Evolutionary conservation across 768 basidiomycete species (phyloP).

Genomic region (Heimioporus sp.): DNA sequence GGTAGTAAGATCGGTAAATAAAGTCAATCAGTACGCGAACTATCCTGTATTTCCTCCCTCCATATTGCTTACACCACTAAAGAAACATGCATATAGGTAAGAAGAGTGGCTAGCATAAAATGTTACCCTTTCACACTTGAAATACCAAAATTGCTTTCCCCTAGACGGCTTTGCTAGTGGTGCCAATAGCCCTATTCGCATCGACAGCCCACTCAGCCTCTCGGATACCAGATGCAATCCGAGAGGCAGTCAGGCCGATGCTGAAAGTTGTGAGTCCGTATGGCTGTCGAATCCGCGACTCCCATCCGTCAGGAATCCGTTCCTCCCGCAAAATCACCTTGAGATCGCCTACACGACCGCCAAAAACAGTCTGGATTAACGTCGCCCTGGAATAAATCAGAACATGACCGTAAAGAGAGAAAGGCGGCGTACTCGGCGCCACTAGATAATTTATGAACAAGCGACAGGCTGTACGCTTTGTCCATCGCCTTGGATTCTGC

Average conservation of each 20-base stretch:
- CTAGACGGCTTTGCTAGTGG: not conserved
- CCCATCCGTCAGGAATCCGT: conserved; percentile 69
- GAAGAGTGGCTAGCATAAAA: too few relatives aligned
- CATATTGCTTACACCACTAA: too few relatives aligned
- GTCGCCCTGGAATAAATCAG: conserved; percentile 44
- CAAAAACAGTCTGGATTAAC: conserved; percentile 63
- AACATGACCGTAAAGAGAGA: not conserved
- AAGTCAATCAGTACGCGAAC: too few relatives aligned
- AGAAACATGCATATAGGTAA: too few relatives aligned
- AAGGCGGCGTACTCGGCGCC: conserved; percentile 57
- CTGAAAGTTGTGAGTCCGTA: conserved; percentile 57
- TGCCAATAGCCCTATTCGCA: not conserved
- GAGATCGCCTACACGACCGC: conserved; percentile 57
- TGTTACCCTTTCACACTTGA: too few relatives aligned
- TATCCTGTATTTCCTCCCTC: too few relatives aligned
- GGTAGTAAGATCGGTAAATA: too few relatives aligned
- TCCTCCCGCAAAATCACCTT: conserved; percentile 62
- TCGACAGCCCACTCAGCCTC: conserved; percentile 16
- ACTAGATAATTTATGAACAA: conserved; percentile 59
- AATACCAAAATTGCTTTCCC: not conserved
- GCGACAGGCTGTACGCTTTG: conserved; percentile 49
- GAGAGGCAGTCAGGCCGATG: conserved; percentile 43
- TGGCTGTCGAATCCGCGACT: conserved; percentile 50
- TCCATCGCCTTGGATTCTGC: conserved; percentile 53
- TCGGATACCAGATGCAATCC: conserved; percentile 11